Base-by-base conservation (phyloP, 495 filamentous ascomycete genomes). In the Hypoxylon rickii region DNA sequence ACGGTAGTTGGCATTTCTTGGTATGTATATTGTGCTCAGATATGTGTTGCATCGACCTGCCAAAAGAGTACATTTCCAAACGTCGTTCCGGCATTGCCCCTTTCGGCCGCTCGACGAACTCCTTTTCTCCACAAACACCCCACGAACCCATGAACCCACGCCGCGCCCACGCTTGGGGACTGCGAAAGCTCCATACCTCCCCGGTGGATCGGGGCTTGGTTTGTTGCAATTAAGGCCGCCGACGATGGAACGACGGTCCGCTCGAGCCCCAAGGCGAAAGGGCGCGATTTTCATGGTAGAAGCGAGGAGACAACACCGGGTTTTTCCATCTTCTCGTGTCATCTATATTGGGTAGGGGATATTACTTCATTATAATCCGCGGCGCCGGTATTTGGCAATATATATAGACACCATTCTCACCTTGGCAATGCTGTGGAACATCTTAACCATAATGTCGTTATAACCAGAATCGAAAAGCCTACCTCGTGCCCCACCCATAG, bases 161-260 rank as follows among this genome's bases (percentile, higher is more conserved):
- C 44, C 41, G 44, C 39, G 43, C 40, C 38, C 32, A 12, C 43
- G n/a, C 36, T 37, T 29, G 45, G 16, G 20, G 37, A 32, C 45
- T 45, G 46, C 34, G n/a, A 39, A 17, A 22, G 31, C 29, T 29
- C 16, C 38, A 44, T 17, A 18, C 18, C 13, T 43, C 8, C 36
- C 19, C 42, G 43, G 44, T 18, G 21, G 39, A 45, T 19, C 24
- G n/a, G 34, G 26, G 40, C 44, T 29, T 55, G 39, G 20, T 37
- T 53, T 46, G 45, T 52, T 26, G 48, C 45, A 40, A 26, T 19
- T 24, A 39, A 33, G 44, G 38, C 22, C 33, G 44, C 50, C 57
- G 57, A 65, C 53, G 51, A 52, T 65, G 65, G 65, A 65, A 51
- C 59, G 57, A 53, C 65, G 65, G 61, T 48, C 61, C 57, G 61